phyloP scores from a whole-genome alignment of 2,329 filamentous ascomycete genomes.

The Sporothrix brasiliensis region DNA sequence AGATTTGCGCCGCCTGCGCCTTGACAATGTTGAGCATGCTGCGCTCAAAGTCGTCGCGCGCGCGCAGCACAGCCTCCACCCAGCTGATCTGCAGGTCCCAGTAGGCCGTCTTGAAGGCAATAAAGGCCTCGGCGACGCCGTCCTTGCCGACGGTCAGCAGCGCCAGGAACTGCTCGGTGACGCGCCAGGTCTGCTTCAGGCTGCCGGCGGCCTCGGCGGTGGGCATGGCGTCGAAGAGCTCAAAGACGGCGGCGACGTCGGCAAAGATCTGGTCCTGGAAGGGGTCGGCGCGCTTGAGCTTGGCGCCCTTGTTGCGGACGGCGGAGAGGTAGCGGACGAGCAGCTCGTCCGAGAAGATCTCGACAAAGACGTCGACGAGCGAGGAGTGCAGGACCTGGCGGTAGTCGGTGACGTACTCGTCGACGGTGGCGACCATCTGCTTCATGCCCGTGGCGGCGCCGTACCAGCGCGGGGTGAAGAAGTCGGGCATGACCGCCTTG shows the following conservation, averaged over 20 bases:
- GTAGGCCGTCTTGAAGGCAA: slow-evolving; percentile 79
- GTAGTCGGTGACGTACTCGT: slow-evolving; percentile 93
- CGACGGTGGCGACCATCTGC: slow-evolving; percentile 90
- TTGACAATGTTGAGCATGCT: slow-evolving; percentile 88
- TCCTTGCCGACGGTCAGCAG: slow-evolving; percentile 77
- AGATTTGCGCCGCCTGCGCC: slow-evolving; percentile 80
- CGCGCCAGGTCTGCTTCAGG: slow-evolving; percentile 91
- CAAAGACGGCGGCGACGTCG: slow-evolving; percentile 87
- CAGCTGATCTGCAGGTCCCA: slow-evolving; percentile 95
- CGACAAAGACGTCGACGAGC: slow-evolving; percentile 86
- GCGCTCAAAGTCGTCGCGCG: slow-evolving; percentile 91
- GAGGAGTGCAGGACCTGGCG: slow-evolving; percentile 80
- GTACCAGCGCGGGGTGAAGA: slow-evolving; percentile 94
- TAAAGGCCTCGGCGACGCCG: slow-evolving; percentile 75
- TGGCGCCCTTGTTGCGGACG: slow-evolving; percentile 86
- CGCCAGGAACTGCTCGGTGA: slow-evolving; percentile 79
- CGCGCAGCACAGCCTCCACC: slow-evolving; percentile 88
- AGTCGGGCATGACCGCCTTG: slow-evolving; percentile 75
- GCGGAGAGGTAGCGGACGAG: slow-evolving; percentile 80
- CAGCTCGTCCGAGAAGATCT: slow-evolving; percentile 90
- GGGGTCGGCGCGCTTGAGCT: slow-evolving; percentile 82
- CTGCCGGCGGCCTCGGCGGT: slow-evolving; percentile 66
- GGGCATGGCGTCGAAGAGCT: slow-evolving; percentile 76
- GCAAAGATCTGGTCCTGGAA: slow-evolving; percentile 93
- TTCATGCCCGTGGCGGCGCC: slow-evolving; percentile 75